Evolutionary conservation across 129 eudicot genomes (phyloP).

Genomic region (Lonicera japonica): DNA sequence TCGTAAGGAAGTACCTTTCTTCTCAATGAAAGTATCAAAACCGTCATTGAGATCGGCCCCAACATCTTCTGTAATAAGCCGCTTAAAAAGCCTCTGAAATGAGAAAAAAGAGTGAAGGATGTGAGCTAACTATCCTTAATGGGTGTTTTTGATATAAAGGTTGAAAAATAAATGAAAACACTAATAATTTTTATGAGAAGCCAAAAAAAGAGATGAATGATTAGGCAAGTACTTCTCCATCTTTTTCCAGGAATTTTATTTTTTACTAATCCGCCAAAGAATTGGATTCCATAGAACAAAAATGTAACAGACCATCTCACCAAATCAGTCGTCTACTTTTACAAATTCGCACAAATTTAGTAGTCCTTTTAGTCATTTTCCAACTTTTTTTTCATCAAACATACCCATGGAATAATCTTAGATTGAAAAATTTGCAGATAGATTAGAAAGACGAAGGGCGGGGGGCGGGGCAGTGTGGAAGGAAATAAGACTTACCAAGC

Average conservation of each 20-base stretch:
- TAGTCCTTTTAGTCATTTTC: too few relatives aligned
- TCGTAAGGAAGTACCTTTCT: constrained; percentile 52
- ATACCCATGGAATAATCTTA: neutral
- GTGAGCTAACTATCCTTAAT: constrained; percentile 7
- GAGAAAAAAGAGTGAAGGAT: constrained; percentile 4
- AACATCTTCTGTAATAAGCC: constrained; percentile 84
- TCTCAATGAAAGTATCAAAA: constrained; percentile 82
- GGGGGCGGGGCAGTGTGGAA: too few relatives aligned
- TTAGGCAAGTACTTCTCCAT: too few relatives aligned
- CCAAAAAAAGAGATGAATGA: neutral
- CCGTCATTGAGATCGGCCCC: constrained; percentile 95
- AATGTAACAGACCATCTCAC: too few relatives aligned
- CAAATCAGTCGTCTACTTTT: too few relatives aligned
- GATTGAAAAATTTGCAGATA: neutral
- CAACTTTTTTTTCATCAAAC: too few relatives aligned
- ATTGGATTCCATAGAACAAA: too few relatives aligned
- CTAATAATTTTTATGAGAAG: neutral
- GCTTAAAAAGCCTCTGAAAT: constrained; percentile 84
- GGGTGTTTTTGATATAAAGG: neutral
- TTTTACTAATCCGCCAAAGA: too few relatives aligned
- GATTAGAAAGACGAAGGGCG: neutral
- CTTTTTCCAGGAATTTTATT: neutral
- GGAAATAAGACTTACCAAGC: constrained; percentile 63
- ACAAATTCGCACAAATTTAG: too few relatives aligned
- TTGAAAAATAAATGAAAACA: neutral